Evolutionary conservation across 2,329 filamentous ascomycete species (phyloP).

Genomic region (Gnomoniopsis sp.): DNA sequence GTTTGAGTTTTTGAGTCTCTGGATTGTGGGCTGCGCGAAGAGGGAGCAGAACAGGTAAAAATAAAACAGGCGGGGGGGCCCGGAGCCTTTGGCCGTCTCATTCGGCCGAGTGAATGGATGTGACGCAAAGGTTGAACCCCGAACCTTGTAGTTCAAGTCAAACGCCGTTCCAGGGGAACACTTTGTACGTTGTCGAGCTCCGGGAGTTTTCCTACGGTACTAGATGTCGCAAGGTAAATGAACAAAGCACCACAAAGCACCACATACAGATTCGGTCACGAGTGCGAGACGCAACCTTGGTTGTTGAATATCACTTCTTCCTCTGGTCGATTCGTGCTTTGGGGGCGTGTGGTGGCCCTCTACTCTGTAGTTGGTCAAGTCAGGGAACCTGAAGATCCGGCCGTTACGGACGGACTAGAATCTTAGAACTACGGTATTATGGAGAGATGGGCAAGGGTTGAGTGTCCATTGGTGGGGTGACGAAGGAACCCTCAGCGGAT

Average conservation of each 20-base stretch:
- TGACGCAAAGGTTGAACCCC: background rate
- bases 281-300: background rate
- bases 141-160: background rate
- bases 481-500: background rate
- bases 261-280: background rate
- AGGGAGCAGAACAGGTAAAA: background rate
- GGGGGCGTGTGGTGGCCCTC: background rate
- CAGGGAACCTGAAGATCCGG: background rate
- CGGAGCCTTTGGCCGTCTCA: background rate
- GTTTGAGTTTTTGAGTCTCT: too few relatives aligned
- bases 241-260: background rate
- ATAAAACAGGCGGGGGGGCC: background rate
- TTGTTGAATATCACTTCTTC: background rate
- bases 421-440: background rate
- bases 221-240: background rate
- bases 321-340: background rate
- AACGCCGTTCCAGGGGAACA: background rate
- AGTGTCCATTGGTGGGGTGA: conserved; percentile 6
- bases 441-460: background rate
- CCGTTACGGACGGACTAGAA: background rate
- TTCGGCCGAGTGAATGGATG: background rate
- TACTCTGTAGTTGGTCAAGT: background rate
- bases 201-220: background rate
- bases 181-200: background rate
- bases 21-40: background rate